A percentile compares a stretch with the other conserved stretches of the same genome.
Conservation (phyloP, 2,329 filamentous ascomycete species). For the Aspergillus hiratsukae region DNA sequence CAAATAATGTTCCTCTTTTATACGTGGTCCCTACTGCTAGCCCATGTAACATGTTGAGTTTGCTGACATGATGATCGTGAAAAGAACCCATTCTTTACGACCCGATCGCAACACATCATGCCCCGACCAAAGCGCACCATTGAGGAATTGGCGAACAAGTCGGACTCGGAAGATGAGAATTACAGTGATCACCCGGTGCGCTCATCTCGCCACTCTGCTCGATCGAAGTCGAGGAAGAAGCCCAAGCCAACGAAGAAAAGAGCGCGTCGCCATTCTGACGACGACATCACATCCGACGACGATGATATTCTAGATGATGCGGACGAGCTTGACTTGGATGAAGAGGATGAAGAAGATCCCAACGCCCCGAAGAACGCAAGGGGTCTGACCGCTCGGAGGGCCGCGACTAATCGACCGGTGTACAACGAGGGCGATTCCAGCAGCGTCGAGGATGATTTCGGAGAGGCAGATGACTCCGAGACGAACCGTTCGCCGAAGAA, state of each 20-base stretch:
- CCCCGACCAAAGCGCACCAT: slow-evolving; percentile 37
- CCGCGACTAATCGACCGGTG: slow-evolving; percentile 50
- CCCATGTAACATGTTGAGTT: slow-evolving; percentile 4
- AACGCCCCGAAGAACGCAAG: slow-evolving; percentile 52
- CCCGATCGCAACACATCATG: slow-evolving; percentile 22
- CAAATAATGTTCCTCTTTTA: neutral
- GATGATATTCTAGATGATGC: slow-evolving; percentile 34
- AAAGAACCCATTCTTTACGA: neutral
- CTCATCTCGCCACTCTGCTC: slow-evolving; percentile 22
- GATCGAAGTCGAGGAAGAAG: slow-evolving; percentile 32
- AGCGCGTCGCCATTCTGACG: slow-evolving; percentile 46
- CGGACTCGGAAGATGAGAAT: slow-evolving; percentile 44
- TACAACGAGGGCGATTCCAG: slow-evolving; percentile 55
- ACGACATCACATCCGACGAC: slow-evolving; percentile 37
- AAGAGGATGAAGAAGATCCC: slow-evolving; percentile 38
- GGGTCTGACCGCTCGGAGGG: slow-evolving; percentile 53
- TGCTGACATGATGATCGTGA: slow-evolving; percentile 5
- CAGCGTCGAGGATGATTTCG: slow-evolving; percentile 29
- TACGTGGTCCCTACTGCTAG: neutral
- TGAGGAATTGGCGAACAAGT: slow-evolving; percentile 41
- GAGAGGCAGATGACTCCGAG: slow-evolving; percentile 20
- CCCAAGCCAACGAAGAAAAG: slow-evolving; percentile 32
- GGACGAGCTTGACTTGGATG: slow-evolving; percentile 44
- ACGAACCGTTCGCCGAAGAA: slow-evolving; percentile 13
- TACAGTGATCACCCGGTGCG: slow-evolving; percentile 37